phyloP scores from a whole-genome alignment of 2,329 filamentous ascomycete species.

The Cladosporium sp. region DNA sequence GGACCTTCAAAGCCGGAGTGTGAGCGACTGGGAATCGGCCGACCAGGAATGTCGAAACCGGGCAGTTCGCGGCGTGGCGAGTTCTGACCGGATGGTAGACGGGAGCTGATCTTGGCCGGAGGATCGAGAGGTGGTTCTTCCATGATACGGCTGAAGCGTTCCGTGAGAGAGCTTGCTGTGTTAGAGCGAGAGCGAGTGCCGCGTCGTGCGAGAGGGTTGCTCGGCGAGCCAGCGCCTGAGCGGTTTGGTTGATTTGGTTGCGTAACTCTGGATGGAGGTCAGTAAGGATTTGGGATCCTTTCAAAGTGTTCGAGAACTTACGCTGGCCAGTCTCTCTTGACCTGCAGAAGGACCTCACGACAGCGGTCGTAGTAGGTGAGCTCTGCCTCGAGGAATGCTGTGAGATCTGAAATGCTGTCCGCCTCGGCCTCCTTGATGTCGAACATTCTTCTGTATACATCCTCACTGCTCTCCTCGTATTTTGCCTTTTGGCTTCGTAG shows the following conservation, averaged over 20 bases:
- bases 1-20: constrained; percentile 56
- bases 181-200: constrained; percentile 56
- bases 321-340: constrained; percentile 66
- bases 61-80: constrained; percentile 39
- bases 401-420: constrained; percentile 76
- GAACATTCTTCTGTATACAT: constrained; percentile 87
- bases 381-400: constrained; percentile 80
- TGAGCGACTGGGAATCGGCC: constrained; percentile 48
- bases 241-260: constrained; percentile 20
- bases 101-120: constrained; percentile 51
- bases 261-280: background rate
- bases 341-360: constrained; percentile 70
- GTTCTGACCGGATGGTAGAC: constrained; percentile 36
- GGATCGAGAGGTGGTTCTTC: constrained; percentile 54
- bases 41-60: constrained; percentile 37
- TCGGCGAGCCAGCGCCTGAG: constrained; percentile 25
- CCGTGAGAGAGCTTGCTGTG: constrained; percentile 60
- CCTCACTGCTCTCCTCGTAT: constrained; percentile 92
- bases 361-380: constrained; percentile 89
- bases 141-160: constrained; percentile 51
- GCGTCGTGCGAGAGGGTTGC: constrained; percentile 32
- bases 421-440: constrained; percentile 90
- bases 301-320: constrained; percentile 38
- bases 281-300: background rate
- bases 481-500: constrained; percentile 86